Base-by-base conservation (phyloP, 148 eudicot genomes). In the Rhododendron ferrugineum region DNA sequence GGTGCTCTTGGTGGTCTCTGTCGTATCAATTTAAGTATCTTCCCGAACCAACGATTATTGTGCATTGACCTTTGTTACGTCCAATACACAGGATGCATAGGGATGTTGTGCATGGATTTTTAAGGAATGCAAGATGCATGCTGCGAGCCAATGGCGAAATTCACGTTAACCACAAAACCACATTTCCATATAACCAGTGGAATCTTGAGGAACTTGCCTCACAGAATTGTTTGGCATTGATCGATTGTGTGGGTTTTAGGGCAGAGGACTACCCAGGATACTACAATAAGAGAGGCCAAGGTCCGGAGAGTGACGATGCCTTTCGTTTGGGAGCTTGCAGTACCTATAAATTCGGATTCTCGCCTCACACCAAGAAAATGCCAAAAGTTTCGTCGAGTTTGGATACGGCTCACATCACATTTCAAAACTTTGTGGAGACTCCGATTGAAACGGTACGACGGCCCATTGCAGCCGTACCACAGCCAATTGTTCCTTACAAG, bases 201-300 rank as follows among this genome's bases (percentile, higher is more conserved):
- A 87, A 91, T 77, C 70, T 94, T 13, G 88, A 84, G 79, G 88
- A 88, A 77, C 91, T 93, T 15, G 98, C 90, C 6, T 15, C 54
- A 8, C 28, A 79, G 52, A 85, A 83, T 86, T 88, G 85, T 23
- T 86, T 92, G 80, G 0, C 6, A 6, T 82, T 89, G 75, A 34
- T 85, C 11, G 89, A 83, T 4, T 11, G 84, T 77, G 91, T 85
- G 68, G 79, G 81, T 28, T 93, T 94, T 83, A 89, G 76, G 6
- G 86, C 81, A 16, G 78, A 82, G 34, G 94, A 92, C 84, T 93
- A 90, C 85, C 98, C 92, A 2, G 96, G 98, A 78, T 94, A 94
- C 87, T 85, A 64, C 32, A 91, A 94, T 81, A 94, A 94, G 84
- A 90, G 92, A 90, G 98, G 94, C 58, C 87, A 80, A 10, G 90